phyloP scores from a whole-genome alignment of 495 filamentous ascomycete genomes.

The Penicillium paxilli region DNA sequence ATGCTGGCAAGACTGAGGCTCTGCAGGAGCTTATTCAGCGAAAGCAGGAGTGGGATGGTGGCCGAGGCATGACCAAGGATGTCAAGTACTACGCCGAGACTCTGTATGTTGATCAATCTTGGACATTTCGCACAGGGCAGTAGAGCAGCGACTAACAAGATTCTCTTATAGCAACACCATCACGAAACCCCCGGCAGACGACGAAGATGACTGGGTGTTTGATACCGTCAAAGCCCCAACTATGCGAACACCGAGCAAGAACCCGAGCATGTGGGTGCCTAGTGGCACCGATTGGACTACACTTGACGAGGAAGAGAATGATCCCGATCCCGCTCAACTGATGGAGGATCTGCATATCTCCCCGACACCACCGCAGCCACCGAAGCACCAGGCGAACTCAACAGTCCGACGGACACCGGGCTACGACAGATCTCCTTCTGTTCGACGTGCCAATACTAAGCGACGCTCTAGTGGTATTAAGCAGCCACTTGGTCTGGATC shows the following conservation, averaged over 20 bases:
- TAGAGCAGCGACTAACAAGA: too few species aligned
- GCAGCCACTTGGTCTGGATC: conserved; percentile 77
- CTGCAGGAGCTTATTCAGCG: conserved; percentile 86
- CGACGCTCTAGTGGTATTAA: conserved; percentile 60
- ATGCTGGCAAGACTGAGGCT: conserved; percentile 79
- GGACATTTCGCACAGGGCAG: too few species aligned
- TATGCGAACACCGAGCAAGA: background rate
- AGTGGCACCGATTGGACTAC: conserved; percentile 37
- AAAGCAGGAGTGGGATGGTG: conserved; percentile 75
- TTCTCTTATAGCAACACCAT: too few species aligned
- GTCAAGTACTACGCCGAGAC: conserved; percentile 90
- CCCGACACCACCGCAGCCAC: conserved; percentile 28
- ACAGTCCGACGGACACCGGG: conserved; percentile 57
- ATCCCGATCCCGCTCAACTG: conserved; percentile 39
- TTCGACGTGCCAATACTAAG: conserved; percentile 45
- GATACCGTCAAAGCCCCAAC: conserved; percentile 78
- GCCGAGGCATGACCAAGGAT: conserved; percentile 57
- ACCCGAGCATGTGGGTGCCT: conserved; percentile 39
- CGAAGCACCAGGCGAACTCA: conserved; percentile 41
- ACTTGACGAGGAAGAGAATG: conserved; percentile 29
- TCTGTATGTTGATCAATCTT: too few species aligned
- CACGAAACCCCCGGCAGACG: conserved; percentile 51
- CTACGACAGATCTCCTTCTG: conserved; percentile 42
- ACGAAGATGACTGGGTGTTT: conserved; percentile 95
- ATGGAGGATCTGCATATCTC: conserved; percentile 43